Conservation (phyloP, 495 filamentous ascomycete genomes). For the Penicillium simplicissimum region DNA sequence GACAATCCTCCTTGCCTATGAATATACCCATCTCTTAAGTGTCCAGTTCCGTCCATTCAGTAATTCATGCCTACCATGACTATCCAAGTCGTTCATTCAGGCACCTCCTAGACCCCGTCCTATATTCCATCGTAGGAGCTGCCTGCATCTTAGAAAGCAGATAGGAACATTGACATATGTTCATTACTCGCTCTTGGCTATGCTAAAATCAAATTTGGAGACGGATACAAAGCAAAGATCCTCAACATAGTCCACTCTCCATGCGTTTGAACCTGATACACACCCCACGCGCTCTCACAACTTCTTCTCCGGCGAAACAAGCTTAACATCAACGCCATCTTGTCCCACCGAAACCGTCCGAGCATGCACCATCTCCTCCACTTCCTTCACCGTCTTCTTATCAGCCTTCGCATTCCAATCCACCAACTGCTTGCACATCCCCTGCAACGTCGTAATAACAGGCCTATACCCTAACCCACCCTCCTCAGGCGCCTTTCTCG, state of each 20-base stretch:
- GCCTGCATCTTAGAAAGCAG: too few relatives aligned
- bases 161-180: neutral
- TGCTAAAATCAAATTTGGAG: neutral
- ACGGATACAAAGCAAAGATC: neutral
- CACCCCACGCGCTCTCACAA: neutral
- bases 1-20: neutral
- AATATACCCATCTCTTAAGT: neutral
- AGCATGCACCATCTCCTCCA: constrained; percentile 10
- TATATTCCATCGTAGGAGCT: too few relatives aligned
- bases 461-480: constrained; percentile 55
- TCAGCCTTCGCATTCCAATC: constrained; percentile 49
- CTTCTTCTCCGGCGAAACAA: constrained; percentile 23
- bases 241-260: too few relatives aligned
- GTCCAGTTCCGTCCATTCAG: neutral
- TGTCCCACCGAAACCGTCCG: constrained; percentile 17
- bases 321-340: constrained; percentile 25
- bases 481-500: constrained; percentile 38
- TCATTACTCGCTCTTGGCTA: neutral
- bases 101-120: too few relatives aligned
- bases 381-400: constrained; percentile 12
- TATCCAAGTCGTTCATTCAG: neutral
- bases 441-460: constrained; percentile 53
- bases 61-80: neutral
- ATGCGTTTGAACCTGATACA: too few relatives aligned
- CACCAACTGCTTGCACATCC: constrained; percentile 53